Evolutionary conservation across 345 rosid species (phyloP), one percentile per base, ranked within the genome.

Genomic region (Eucalyptus curtisii): DNA sequence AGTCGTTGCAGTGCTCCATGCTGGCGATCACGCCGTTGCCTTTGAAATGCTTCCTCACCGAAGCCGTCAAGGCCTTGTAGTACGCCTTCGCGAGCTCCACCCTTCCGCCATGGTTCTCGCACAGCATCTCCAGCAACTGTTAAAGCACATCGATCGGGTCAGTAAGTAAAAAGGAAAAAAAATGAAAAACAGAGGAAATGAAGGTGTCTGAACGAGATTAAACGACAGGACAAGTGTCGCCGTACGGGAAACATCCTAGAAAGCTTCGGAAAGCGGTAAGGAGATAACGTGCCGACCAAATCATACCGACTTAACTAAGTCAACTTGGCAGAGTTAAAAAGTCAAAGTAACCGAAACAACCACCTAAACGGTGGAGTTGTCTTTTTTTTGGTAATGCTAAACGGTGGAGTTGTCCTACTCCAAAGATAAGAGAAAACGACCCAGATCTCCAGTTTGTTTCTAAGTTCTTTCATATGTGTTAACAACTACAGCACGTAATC

Each of bases 1-100:
- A 98, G 89, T 97, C 99, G 91, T 98, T 98, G 90, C 98, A 97
- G 86, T 98, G 99, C 90, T 96, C 98, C 99, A 98, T 98, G 88
- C 99, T 97, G 2, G 99, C 99, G 31, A 98, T 98, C 30, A 97
- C 99, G 50, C 98, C 98, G 90, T 98, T 98, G 61, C 99, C 99
- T 17, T 94, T 92, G 92, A 98, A 98, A 89, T 98, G 99, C 92
- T 93, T 96, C 86, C 88, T 95, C 48, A 96, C 99, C 1, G 95
- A 97, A 7, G 92, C 94, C 22, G 95, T 94, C 44, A 98, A 88
- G 5, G 98, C 98, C 89, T 95, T 94, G 93, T 14, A 96, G 91
- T 97, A 98, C 52, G 97, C 95, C 91, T 95, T 96, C 0, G 98
- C 99, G 50, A 98, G 90, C n/a, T 98, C 99, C 57, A 98, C 97